Evolutionary conservation across 257 asterid genomes (phyloP), one percentile per base, ranked within the genome.

Genomic region (Oldenlandia corymbosa): DNA sequence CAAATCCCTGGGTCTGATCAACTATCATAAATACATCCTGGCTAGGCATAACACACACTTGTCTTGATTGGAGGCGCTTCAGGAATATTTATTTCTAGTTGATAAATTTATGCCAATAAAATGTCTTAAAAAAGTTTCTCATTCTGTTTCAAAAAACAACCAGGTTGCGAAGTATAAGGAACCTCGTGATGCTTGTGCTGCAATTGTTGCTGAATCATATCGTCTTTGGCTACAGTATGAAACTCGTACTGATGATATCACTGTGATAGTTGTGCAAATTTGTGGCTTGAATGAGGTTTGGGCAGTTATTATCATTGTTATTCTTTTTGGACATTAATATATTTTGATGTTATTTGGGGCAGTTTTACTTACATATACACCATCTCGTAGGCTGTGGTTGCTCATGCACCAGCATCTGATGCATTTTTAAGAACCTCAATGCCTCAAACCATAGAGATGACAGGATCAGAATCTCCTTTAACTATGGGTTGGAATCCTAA

Each of bases 121-220:
- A 24, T 48, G 46, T 27, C 56, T 47, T 21, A 5, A 26, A 26
- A 31, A 47, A 27, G 18, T 37, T 47, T 12, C 66, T 70, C 16
- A 64, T 48, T 63, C 18, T 56, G 66, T 46, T 26, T 31, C 43
- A 18, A 45, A 53, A 63, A 20, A 2, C 50, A 68, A 28, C 17
- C 83, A 88, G 97, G 97, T 87, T 66, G 78, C 82, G 46, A 80
- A 85, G 71, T 76, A 82, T 64, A 87, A 89, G 83, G 99, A 93
- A 68, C 97, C 99, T 13, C 91, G 86, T 65, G 97, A 93, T 78
- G 99, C 99, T 73, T 93, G 99, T 84, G 96, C 97, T 76, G 99
- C 96, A 67, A 85, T 93, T 79, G 99, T 89, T 75, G 96, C 97
- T 37, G 96, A 93, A 75, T 89, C 99, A 50, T 93, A 93, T 79